phyloP scores from a whole-genome alignment of 2,329 filamentous ascomycete species.

The Monilinia fructigena region DNA sequence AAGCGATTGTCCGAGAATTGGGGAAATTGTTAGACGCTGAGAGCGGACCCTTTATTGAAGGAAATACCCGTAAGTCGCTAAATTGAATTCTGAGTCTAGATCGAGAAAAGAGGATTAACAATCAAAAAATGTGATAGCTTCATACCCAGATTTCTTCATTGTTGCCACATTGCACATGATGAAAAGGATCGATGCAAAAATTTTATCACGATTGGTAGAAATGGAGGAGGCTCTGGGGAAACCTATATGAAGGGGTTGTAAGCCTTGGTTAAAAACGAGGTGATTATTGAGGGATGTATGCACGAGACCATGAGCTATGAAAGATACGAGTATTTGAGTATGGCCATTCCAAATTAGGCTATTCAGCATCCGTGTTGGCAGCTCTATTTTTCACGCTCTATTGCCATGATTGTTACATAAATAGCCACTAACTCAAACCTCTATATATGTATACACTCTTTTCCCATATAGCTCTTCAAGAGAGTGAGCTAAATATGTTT shows the following conservation, averaged over 20 bases:
- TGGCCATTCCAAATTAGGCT: background rate
- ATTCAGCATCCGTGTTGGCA: background rate
- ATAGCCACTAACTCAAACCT: background rate
- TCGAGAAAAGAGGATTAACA: background rate
- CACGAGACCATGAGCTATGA: background rate
- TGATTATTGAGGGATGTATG: conserved; percentile 27
- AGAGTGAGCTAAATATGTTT: background rate
- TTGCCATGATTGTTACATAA: background rate
- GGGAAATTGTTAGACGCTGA: conserved; percentile 43
- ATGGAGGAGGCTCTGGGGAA: conserved; percentile 31
- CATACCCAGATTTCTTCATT: conserved; percentile 60
- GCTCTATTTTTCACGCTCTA: background rate
- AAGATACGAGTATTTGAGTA: background rate
- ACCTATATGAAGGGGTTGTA: conserved; percentile 30
- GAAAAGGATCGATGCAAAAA: conserved; percentile 42
- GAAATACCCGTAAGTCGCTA: conserved; percentile 43
- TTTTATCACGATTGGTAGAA: conserved; percentile 44
- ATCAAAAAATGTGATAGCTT: conserved; percentile 36
- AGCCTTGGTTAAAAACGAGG: conserved; percentile 33
- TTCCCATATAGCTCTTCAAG: background rate
- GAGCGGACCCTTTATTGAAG: conserved; percentile 60
- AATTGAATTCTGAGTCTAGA: background rate
- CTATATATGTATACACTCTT: background rate
- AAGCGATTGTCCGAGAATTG: conserved; percentile 48
- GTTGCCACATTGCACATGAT: conserved; percentile 49